These are phyloP conservation scores for Curvularia sp. DNA, from an alignment of 2,329 filamentous ascomycete genomes.

Conservation along the genomic window DNA sequence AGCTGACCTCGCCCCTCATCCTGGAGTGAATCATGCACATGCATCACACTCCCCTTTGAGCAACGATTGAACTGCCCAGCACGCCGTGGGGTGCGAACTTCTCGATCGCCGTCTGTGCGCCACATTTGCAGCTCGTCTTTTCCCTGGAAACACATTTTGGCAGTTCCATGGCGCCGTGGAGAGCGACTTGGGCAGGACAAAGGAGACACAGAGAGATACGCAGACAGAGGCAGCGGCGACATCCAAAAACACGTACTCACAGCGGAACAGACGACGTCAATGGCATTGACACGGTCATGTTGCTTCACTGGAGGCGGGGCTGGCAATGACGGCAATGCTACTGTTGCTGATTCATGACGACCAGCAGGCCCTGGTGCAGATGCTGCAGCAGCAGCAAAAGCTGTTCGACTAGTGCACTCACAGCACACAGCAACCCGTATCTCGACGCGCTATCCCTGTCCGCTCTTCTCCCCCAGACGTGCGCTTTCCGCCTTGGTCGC, in stretches of 20 bases:
- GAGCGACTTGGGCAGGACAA: neutral
- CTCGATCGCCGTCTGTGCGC: conserved; percentile 11
- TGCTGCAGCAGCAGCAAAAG: conserved; percentile 31
- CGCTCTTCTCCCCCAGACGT: conserved; percentile 17
- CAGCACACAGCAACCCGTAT: conserved; percentile 15
- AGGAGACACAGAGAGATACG: neutral
- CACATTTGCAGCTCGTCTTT: conserved; percentile 12
- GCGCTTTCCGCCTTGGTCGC: conserved; percentile 13
- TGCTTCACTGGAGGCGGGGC: conserved; percentile 14
- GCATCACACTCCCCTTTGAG: conserved; percentile 28
- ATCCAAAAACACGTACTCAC: too few relatives aligned
- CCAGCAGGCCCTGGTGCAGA: conserved; percentile 26
- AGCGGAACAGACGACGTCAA: too few relatives aligned
- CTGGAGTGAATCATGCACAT: conserved; percentile 34
- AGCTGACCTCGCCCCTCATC: conserved; percentile 10
- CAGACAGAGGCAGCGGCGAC: neutral
- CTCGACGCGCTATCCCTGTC: conserved; percentile 24
- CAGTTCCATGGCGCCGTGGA: conserved; percentile 7
- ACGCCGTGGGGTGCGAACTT: conserved; percentile 18
- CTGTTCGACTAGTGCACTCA: conserved; percentile 20
- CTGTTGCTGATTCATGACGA: conserved; percentile 22
- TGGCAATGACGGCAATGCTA: conserved; percentile 21
- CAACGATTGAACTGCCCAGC: conserved; percentile 21
- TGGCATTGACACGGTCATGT: conserved; percentile 2
- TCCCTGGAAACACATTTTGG: conserved; percentile 2